Conservation (phyloP, 495 filamentous ascomycete genomes). For the Trichoderma virens region DNA sequence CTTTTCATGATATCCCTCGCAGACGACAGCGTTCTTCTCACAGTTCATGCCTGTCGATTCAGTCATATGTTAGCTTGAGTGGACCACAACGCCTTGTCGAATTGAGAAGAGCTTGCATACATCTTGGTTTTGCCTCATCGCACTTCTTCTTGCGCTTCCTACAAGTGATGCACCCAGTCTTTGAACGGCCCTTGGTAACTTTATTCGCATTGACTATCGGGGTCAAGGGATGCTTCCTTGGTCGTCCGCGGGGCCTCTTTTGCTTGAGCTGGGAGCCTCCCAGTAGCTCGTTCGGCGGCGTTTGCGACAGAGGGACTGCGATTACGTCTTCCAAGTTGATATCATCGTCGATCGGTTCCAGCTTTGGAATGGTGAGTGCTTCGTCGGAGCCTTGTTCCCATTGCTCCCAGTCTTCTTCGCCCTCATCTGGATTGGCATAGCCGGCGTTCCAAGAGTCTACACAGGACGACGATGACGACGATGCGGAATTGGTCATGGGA, state of each 20-base stretch:
- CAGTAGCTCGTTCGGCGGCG: constrained; percentile 14
- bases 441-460: constrained; percentile 27
- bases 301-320: constrained; percentile 30
- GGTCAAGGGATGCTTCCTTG: constrained; percentile 71
- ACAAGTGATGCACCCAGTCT: constrained; percentile 91
- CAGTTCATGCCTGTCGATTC: constrained; percentile 64
- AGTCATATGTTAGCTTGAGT: neutral
- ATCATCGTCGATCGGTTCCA: constrained; percentile 39
- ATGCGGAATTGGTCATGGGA: constrained; percentile 25
- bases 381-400: constrained; percentile 35
- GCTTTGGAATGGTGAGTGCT: constrained; percentile 31
- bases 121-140: constrained; percentile 85
- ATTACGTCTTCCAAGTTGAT: constrained; percentile 40
- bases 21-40: constrained; percentile 87
- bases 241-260: constrained; percentile 66
- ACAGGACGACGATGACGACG: constrained; percentile 22
- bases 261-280: constrained; percentile 24
- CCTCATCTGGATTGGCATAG: constrained; percentile 25
- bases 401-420: constrained; percentile 20
- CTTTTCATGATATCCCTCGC: constrained; percentile 87
- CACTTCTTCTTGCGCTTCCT: constrained; percentile 94
- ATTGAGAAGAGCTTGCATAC: constrained; percentile 41
- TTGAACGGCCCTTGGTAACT: constrained; percentile 78
- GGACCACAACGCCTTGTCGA: neutral
- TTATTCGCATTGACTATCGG: constrained; percentile 46